Percentiles rank a stretch among this genome's conserved stretches.
Evolutionary conservation across 116 monocot species (phyloP).

Genomic region (Trichopus zeylanicus): DNA sequence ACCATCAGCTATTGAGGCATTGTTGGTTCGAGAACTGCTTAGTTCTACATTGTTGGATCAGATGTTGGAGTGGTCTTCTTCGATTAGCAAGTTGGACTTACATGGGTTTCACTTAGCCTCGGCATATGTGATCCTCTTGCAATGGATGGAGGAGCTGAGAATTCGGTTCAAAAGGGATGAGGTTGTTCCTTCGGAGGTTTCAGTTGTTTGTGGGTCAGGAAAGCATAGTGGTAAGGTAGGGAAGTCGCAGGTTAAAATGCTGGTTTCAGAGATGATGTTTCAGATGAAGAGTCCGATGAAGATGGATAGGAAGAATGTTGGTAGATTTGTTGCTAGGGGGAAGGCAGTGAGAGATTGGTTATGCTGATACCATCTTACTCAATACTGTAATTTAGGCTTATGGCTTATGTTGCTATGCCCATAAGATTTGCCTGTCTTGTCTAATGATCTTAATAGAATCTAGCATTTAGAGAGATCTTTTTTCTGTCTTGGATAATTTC

Average conservation of each 20-base stretch:
- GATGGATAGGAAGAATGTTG: slow-evolving; percentile 67
- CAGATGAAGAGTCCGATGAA: slow-evolving; percentile 44
- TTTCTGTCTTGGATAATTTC: too few relatives aligned
- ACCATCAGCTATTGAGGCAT: slow-evolving; percentile 15
- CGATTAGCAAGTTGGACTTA: slow-evolving; percentile 62
- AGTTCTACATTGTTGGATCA: slow-evolving; percentile 22
- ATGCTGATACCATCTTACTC: too few relatives aligned
- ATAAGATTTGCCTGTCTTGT: too few relatives aligned
- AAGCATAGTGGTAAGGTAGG: slow-evolving; percentile 54
- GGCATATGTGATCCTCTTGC: slow-evolving; percentile 52
- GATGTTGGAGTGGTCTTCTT: slow-evolving; percentile 34
- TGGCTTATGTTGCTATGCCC: too few relatives aligned
- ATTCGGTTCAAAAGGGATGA: slow-evolving; percentile 9
- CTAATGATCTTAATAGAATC: too few relatives aligned
- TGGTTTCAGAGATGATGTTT: slow-evolving; percentile 51
- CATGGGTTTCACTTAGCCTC: slow-evolving; percentile 67
- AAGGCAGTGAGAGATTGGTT: slow-evolving; percentile 60
- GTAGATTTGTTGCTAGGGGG: slow-evolving; percentile 60
- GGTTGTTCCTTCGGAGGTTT: slow-evolving; percentile 30
- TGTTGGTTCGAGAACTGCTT: slow-evolving; percentile 31
- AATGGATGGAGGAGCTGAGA: slow-evolving; percentile 55
- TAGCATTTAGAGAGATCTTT: too few relatives aligned
- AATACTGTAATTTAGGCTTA: too few relatives aligned
- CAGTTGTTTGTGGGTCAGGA: slow-evolving; percentile 63
- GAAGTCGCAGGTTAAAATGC: slow-evolving; percentile 42